Evolutionary conservation across 208 protist genomes (phyloP).

Genomic region (Trypanosoma melophagium): DNA sequence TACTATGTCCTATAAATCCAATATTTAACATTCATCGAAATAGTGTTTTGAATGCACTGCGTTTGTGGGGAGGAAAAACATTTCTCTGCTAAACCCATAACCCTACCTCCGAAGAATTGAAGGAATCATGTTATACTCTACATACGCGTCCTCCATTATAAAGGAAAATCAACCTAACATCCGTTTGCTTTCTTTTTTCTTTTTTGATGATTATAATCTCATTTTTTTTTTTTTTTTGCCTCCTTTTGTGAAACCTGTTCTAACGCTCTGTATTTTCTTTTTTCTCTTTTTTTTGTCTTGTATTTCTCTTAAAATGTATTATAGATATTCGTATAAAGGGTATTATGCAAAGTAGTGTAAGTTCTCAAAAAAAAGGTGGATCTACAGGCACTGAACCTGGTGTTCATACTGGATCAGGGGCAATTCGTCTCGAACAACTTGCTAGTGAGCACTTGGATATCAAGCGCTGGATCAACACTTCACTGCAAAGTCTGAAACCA

Average conservation of each 20-base stretch:
- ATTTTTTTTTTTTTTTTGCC: background rate
- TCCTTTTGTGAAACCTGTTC: background rate
- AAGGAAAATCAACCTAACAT: no score
- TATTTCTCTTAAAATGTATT: background rate
- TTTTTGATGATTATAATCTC: background rate
- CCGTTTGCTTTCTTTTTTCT: constrained; percentile 1
- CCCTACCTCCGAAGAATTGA: no score
- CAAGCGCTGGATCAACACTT: constrained; percentile 58
- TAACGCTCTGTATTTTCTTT: background rate
- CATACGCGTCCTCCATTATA: no score
- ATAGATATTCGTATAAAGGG: background rate
- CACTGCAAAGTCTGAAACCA: constrained; percentile 22
- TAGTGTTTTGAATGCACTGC: constrained; percentile 46
- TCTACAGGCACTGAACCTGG: background rate
- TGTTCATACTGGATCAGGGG: background rate
- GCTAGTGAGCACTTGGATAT: constrained; percentile 38
- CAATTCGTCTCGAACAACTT: constrained; percentile 22
- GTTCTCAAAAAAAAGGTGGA: background rate
- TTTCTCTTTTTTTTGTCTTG: background rate
- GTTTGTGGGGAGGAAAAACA: constrained; percentile 41
- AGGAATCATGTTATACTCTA: no score
- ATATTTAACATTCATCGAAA: constrained; percentile 75
- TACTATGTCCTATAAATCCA: constrained; percentile 58
- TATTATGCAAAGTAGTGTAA: background rate
- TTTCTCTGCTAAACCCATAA: constrained; percentile 35